Percentiles rank a stretch among this genome's conserved stretches.
These are phyloP conservation scores for Tylopilus sp. DNA, from an alignment of 1,284 basidiomycete genomes.

Conservation along the genomic window DNA sequence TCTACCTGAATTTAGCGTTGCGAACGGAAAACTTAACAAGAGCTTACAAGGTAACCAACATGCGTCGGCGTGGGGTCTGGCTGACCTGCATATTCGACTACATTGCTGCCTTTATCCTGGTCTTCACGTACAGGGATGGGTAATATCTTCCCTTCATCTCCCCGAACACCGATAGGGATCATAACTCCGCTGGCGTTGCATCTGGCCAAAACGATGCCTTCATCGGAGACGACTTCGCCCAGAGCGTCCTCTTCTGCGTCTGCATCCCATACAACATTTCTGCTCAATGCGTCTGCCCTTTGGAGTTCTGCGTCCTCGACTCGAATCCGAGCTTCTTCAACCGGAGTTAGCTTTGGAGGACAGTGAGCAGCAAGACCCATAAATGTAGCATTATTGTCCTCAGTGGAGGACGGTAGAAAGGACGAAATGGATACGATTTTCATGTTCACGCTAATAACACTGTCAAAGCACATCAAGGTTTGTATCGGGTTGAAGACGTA, in stretches of 20 bases:
- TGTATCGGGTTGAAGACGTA: slow-evolving; percentile 31
- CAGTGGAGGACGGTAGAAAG: slow-evolving; percentile 60
- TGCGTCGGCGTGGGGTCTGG: slow-evolving; percentile 50
- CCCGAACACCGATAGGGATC: slow-evolving; percentile 46
- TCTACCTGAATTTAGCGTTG: slow-evolving; percentile 14
- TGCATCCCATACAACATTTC: slow-evolving; percentile 47
- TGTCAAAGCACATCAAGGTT: slow-evolving; percentile 6
- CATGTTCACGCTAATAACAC: slow-evolving; percentile 53
- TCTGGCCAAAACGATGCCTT: slow-evolving; percentile 36
- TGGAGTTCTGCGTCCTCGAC: slow-evolving; percentile 55
- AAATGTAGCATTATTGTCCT: slow-evolving; percentile 56
- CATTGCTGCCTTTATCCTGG: slow-evolving; percentile 24
- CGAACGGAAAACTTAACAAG: not conserved
- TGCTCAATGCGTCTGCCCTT: slow-evolving; percentile 40
- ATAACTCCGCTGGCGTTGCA: slow-evolving; percentile 20
- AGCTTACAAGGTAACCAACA: slow-evolving; percentile 53
- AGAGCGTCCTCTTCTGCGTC: slow-evolving; percentile 49
- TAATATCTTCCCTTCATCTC: slow-evolving; percentile 42
- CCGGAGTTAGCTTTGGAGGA: slow-evolving; percentile 44
- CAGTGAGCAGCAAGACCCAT: slow-evolving; percentile 43
- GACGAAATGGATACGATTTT: slow-evolving; percentile 66
- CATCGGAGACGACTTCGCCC: slow-evolving; percentile 47
- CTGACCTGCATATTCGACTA: slow-evolving; percentile 47
- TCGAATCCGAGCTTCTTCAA: slow-evolving; percentile 50
- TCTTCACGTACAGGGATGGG: slow-evolving; percentile 31